These are phyloP conservation scores for Diversispora eburnea DNA, from an alignment of 192 early-diverging fungal species.

Conservation along the genomic window DNA sequence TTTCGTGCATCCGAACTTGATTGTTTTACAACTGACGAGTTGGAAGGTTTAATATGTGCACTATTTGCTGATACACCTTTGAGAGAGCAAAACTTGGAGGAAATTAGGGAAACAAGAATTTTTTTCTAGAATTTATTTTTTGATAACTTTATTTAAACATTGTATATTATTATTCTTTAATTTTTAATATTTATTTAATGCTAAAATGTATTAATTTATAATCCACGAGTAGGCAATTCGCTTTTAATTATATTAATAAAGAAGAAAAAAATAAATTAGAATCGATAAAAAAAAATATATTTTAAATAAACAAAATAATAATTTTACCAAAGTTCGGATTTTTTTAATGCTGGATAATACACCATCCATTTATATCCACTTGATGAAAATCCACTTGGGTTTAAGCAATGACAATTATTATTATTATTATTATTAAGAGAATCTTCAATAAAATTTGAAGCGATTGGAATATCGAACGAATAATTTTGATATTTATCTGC, in stretches of 20 bases:
- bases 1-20: conserved; percentile 44
- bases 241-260: no score
- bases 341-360: conserved; percentile 66
- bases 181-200: no score
- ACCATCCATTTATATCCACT: conserved; percentile 60
- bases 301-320: no score
- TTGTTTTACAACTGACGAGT: conserved; percentile 46
- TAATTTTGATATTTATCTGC: conserved; percentile 87
- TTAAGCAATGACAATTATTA: conserved; percentile 72
- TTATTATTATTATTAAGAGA: conserved; percentile 50
- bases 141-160: no score
- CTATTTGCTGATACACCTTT: conserved; percentile 56
- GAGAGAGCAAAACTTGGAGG: conserved; percentile 44
- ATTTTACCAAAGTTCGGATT: conserved; percentile 51
- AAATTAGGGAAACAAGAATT: conserved; percentile 36
- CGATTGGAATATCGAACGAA: neutral
- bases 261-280: no score
- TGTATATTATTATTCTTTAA: no score
- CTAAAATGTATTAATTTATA: no score
- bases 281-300: no score
- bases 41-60: conserved; percentile 49
- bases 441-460: no score
- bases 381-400: conserved; percentile 63
- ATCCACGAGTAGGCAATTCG: no score
- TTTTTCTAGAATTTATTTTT: no score